Conservation (phyloP, 176 grass and related monocot genomes). For the Musa itinerans region DNA sequence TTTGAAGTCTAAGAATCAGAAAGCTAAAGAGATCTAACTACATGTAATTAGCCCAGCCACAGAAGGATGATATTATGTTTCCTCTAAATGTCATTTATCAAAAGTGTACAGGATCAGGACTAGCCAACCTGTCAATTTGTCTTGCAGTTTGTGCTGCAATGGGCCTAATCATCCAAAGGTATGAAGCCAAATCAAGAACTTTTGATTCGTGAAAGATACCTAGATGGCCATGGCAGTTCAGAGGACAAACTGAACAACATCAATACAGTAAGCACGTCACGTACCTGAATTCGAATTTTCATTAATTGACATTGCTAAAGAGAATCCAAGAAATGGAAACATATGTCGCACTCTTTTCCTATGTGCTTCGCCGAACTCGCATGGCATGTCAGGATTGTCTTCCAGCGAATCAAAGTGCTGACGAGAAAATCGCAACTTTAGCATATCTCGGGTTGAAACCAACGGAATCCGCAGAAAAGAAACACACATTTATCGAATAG, state of each 20-base stretch:
- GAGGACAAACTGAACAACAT: neutral
- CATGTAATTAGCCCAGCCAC: no score
- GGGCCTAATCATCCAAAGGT: neutral
- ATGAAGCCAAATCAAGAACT: neutral
- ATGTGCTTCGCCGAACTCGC: slow-evolving; percentile 66
- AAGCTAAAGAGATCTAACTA: no score
- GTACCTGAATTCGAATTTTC: no score
- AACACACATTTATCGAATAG: neutral
- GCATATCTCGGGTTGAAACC: slow-evolving; percentile 1
- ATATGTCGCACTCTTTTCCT: slow-evolving; percentile 49
- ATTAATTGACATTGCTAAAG: neutral
- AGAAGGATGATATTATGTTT: no score
- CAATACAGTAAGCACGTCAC: no score
- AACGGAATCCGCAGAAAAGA: slow-evolving; percentile 1
- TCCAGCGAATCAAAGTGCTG: slow-evolving; percentile 91
- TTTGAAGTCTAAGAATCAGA: no score
- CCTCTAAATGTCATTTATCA: no score
- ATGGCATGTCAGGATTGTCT: slow-evolving; percentile 50
- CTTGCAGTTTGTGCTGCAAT: no score
- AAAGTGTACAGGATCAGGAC: no score
- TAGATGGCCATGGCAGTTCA: neutral
- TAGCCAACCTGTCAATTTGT: no score
- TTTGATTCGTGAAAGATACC: neutral
- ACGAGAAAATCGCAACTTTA: slow-evolving; percentile 13
- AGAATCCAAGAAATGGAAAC: neutral